A percentile compares a stretch with the other conserved stretches of the same genome.
phyloP scores from a whole-genome alignment of 805 yeast species.

The Candida boleticola region DNA sequence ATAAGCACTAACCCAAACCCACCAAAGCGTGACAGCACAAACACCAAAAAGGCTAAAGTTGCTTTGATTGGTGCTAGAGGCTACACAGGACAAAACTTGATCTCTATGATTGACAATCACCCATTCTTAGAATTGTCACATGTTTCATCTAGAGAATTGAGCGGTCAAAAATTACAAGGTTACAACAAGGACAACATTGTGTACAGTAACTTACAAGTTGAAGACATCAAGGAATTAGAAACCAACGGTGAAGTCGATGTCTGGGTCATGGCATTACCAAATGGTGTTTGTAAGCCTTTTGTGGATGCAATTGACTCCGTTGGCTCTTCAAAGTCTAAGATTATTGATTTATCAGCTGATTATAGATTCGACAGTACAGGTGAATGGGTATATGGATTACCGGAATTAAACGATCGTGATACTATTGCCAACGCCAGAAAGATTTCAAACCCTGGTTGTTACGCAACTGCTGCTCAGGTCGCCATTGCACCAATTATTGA shows the following conservation, averaged over 20 bases:
- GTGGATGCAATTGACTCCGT: constrained; percentile 77
- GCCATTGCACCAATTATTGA: constrained; percentile 85
- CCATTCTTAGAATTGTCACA: constrained; percentile 85
- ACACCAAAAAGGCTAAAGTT: constrained; percentile 63
- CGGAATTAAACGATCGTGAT: constrained; percentile 77
- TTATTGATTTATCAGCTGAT: constrained; percentile 93
- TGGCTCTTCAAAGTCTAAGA: constrained; percentile 65
- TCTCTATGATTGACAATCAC: constrained; percentile 81
- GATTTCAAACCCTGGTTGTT: constrained; percentile 97
- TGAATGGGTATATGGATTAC: constrained; percentile 93
- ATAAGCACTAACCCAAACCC: constrained; percentile 59
- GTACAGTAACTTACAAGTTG: constrained; percentile 83
- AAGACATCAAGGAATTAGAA: constrained; percentile 80
- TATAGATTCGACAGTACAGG: constrained; percentile 88
- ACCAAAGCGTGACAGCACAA: constrained; percentile 64
- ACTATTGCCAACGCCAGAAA: constrained; percentile 67
- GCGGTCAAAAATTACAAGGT: constrained; percentile 83
- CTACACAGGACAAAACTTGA: constrained; percentile 91
- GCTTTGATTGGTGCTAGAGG: constrained; percentile 99
- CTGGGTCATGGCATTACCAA: constrained; percentile 99
- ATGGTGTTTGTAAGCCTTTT: constrained; percentile 91
- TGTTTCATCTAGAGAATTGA: constrained; percentile 93
- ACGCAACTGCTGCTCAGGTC: constrained; percentile 97
- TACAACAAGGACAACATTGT: constrained; percentile 77
- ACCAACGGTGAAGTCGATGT: constrained; percentile 77